A percentile compares a stretch with the other conserved stretches of the same genome.
Evolutionary conservation across 805 yeast genomes (phyloP).

Genomic region (Starmera amethionina): DNA sequence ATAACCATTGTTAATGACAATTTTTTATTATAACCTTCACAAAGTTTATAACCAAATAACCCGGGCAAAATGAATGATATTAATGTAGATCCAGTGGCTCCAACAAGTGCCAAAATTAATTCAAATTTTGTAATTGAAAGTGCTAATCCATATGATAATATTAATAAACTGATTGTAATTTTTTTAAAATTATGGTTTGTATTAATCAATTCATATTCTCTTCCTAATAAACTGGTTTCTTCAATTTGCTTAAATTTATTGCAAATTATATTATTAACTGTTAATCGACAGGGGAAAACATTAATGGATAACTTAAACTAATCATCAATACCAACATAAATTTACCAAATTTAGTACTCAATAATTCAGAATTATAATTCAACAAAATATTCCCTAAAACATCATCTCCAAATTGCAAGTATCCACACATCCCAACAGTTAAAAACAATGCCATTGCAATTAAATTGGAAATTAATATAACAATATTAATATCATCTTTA

Average conservation of each 20-base stretch:
- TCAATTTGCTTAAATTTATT: too few species aligned
- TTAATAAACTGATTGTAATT: conserved; percentile 38
- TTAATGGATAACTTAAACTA: conserved; percentile 63
- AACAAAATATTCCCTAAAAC: conserved; percentile 60
- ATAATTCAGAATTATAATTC: conserved; percentile 48
- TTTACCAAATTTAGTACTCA: conserved; percentile 43
- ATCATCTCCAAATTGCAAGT: conserved; percentile 60
- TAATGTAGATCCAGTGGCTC: conserved; percentile 77
- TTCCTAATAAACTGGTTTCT: too few species aligned
- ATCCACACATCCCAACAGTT: conserved; percentile 59
- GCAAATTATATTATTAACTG: conserved; percentile 54
- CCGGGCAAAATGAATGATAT: conserved; percentile 77
- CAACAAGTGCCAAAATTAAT: conserved; percentile 61
- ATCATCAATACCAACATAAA: conserved; percentile 63
- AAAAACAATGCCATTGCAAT: conserved; percentile 50
- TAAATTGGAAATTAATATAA: conserved; percentile 37
- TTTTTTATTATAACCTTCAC: conserved; percentile 27
- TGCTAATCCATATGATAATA: conserved; percentile 45
- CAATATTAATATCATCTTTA: conserved; percentile 40
- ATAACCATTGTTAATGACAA: conserved; percentile 45
- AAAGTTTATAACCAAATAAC: conserved; percentile 50
- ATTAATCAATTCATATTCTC: too few species aligned
- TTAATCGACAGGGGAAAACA: conserved; percentile 73
- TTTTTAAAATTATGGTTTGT: conserved; percentile 30
- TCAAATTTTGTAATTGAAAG: conserved; percentile 54